Evolutionary conservation across 257 asterid genomes (phyloP), one percentile per base, ranked within the genome.

Genomic region (Solanum lignicaule): DNA sequence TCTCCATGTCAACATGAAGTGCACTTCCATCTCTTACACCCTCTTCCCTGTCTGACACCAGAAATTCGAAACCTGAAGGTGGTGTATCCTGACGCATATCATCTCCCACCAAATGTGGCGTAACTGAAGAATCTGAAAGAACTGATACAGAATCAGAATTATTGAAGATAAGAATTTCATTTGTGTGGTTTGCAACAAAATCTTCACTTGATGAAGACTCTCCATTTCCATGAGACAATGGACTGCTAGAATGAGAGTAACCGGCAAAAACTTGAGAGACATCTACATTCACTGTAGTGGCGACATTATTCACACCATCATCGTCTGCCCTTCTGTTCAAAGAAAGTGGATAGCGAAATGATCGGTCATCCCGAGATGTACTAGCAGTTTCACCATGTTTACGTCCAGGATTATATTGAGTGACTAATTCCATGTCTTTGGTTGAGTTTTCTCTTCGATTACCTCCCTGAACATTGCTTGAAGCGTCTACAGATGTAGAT

Each of bases 31-130:
- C 93, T 89, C 94, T 90, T 75, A 88, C 88, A 85, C 25, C 89
- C 85, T 89, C 94, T 82, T 93, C 99, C 90, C 94, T 92, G 90
- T 94, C 98, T 16, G 96, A 90, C 83, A 90, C 91, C 66, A 88
- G 86, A 78, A 93, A 89, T 83, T 93, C 98, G 62, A 90, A 66
- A 88, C 90, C 92, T 58, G 94, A 87, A 91, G 96, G 89, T 75
- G 91, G 75, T 79, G 36, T 87, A 87, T 91, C 97, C 55, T 65
- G 91, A 66, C 84, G 73, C 72, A 78, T 78, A 87, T 91, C 93
- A 78, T 89, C 90, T 88, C 94, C 92, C 32, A 32, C 88, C 41
- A 88, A 71, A 86, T 86, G 91, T 39, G 74, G 86, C 78, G 90
- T 93, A 29, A 84, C 27, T 23, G 95, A 89, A 74, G 97, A 93